Percentiles rank a stretch among this genome's conserved stretches.
These are phyloP conservation scores for Oligophagozyma castellii DNA, from an alignment of 1,139 yeast species.

Conservation along the genomic window DNA sequence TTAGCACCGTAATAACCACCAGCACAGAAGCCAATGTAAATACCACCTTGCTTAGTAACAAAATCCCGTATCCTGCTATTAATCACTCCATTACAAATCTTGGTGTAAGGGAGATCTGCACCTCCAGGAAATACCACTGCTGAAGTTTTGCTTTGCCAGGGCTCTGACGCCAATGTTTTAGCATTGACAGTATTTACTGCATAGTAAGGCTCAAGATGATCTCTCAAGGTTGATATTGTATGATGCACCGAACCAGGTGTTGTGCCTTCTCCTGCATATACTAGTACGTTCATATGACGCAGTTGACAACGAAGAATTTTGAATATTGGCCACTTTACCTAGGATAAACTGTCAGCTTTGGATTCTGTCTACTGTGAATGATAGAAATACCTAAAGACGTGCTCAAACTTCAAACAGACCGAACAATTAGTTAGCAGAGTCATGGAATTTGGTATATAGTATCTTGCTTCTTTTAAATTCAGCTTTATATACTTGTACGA, in stretches of 20 bases:
- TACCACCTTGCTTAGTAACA: conserved; percentile 63
- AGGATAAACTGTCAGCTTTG: too few relatives aligned
- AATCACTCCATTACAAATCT: conserved; percentile 38
- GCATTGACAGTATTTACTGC: conserved; percentile 69
- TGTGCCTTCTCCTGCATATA: conserved; percentile 58
- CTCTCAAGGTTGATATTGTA: conserved; percentile 59
- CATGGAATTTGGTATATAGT: too few relatives aligned
- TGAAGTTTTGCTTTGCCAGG: conserved; percentile 77
- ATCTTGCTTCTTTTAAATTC: too few relatives aligned
- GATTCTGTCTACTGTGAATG: too few relatives aligned
- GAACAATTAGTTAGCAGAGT: too few relatives aligned
- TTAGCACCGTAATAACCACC: conserved; percentile 83
- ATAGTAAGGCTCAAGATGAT: conserved; percentile 73
- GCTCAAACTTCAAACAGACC: too few relatives aligned
- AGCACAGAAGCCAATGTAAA: conserved; percentile 82
- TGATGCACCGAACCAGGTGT: conserved; percentile 79
- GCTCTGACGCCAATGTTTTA: conserved; percentile 53
- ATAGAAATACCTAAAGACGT: too few relatives aligned
- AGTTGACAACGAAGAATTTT: neutral
- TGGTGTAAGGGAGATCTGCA: conserved; percentile 68
- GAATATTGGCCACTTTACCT: too few relatives aligned
- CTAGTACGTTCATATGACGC: conserved; percentile 21
- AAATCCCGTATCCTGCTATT: conserved; percentile 57
- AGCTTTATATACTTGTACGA: too few relatives aligned
- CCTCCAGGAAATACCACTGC: conserved; percentile 89